Base-by-base conservation (phyloP, 257 asterid species). In the Prunella vulgaris region DNA sequence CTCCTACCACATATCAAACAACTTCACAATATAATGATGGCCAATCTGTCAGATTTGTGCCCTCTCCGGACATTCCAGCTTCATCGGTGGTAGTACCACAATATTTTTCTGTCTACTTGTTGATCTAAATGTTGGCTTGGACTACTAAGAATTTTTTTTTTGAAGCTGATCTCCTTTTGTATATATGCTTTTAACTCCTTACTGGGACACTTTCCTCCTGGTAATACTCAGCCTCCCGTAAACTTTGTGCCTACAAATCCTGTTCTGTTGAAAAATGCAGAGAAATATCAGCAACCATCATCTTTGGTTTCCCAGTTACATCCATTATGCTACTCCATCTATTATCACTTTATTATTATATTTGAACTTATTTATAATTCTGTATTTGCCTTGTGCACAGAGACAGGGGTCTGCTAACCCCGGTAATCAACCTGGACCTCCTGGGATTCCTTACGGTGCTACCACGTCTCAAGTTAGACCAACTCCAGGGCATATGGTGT, bases 221-320 rank as follows among this genome's bases (percentile, higher is more conserved):
- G 12, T 10, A 40, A 13, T 40, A 40, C 15, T 40, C 49, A 40
- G 49, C 49, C 49, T 40, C 87, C 95, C 38, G 77, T 67, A 27
- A 86, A 74, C 64, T 92, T 92, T 80, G 87, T 85, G 70, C 98
- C 98, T 62, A 18, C 93, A 44, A 86, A 81, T 68, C 87, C 88
- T 64, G 96, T 86, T 73, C 15, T 74, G 70, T 74, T 88, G 76
- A 85, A 71, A 82, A 90, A 92, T 44, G 82, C 74, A 49, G 97
- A 85, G 78, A 87, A 90, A 74, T 88, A 90, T 85, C 97, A 88
- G 82, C 98, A 86, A 78, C 95, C 92, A 60, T 8, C 80, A 25
- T 74, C 97, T 57, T 70, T 90, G 90, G 90, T 84, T 72, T 84
- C 97, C 64, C 98, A 92, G 80, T 73, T 86, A 60, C 90, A 92